Conservation (phyloP, 1,284 basidiomycete genomes). For the Ceratobasidium papillatum region DNA sequence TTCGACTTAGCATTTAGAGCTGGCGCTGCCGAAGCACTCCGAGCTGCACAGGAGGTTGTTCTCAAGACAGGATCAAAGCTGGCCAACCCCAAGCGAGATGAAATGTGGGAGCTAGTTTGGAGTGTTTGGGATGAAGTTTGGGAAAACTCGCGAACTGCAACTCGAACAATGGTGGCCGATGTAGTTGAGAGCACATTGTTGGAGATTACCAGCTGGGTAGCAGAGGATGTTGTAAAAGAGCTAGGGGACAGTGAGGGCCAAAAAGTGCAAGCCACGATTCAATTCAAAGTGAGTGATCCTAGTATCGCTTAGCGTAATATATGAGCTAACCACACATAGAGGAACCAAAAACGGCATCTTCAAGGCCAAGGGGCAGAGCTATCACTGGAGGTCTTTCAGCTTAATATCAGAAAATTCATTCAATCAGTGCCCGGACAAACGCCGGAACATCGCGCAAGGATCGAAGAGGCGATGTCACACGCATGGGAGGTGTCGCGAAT, state of each 20-base stretch:
- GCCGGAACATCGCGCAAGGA: not conserved
- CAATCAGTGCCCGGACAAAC: slow-evolving; percentile 16
- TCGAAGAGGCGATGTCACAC: slow-evolving; percentile 21
- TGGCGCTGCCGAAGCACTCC: slow-evolving; percentile 13
- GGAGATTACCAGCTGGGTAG: slow-evolving; percentile 4
- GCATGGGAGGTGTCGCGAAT: slow-evolving; percentile 17
- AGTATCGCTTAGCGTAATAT: not conserved
- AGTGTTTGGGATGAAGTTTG: slow-evolving; percentile 16
- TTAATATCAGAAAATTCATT: slow-evolving; percentile 23
- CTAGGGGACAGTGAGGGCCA: slow-evolving; percentile 6
- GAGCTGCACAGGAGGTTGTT: slow-evolving; percentile 9
- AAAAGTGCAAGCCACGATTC: slow-evolving; percentile 14
- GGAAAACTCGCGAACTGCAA: not conserved
- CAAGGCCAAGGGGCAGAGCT: slow-evolving; percentile 15
- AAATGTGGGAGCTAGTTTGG: slow-evolving; percentile 29
- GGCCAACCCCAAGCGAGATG: slow-evolving; percentile 12
- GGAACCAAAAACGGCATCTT: not conserved
- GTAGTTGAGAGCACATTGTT: slow-evolving; percentile 3
- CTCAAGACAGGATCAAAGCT: not conserved
- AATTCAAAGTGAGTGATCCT: slow-evolving; percentile 8
- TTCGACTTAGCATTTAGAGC: slow-evolving; percentile 13
- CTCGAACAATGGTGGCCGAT: slow-evolving; percentile 5
- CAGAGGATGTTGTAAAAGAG: slow-evolving; percentile 17
- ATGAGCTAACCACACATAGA: not conserved
- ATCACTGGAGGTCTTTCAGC: slow-evolving; percentile 18